Evolutionary conservation across 2,329 filamentous ascomycete genomes (phyloP).

Genomic region (Fusarium torreyae): DNA sequence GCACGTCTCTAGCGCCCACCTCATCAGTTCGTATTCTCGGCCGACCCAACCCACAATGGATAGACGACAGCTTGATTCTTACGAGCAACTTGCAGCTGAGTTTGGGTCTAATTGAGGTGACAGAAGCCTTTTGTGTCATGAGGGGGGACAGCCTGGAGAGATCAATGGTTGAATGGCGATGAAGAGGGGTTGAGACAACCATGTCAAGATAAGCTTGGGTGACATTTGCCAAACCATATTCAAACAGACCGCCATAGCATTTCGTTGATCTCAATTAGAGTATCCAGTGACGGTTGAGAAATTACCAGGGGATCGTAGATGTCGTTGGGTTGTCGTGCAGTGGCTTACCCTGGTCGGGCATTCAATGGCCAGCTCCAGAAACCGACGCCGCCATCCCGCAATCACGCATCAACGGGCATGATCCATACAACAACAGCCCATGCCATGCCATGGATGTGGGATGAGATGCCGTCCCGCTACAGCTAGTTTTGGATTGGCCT

Average conservation of each 20-base stretch:
- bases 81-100: conserved; percentile 32
- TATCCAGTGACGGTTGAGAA: conserved; percentile 9
- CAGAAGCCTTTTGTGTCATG: neutral
- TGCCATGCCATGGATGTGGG: conserved; percentile 22
- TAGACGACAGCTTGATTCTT: conserved; percentile 31
- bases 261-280: neutral
- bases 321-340: conserved; percentile 22
- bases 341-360: conserved; percentile 23
- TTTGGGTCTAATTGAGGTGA: conserved; percentile 11
- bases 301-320: neutral
- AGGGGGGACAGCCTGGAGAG: neutral
- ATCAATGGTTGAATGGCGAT: conserved; percentile 13
- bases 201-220: neutral
- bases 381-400: conserved; percentile 40
- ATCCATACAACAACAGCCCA: conserved; percentile 11
- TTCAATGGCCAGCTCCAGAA: conserved; percentile 21
- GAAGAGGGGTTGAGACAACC: conserved; percentile 1
- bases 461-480: conserved; percentile 35
- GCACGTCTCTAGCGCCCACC: conserved; percentile 45
- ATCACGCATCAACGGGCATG: conserved; percentile 33
- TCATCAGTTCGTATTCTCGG: conserved; percentile 49
- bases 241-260: neutral
- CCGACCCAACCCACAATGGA: conserved; percentile 34
- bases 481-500: conserved; percentile 34
- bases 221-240: neutral